Evolutionary conservation across 352 stramenopile species (phyloP), one percentile per base, ranked within the genome.

Genomic region (Pythium myriotylum): DNA sequence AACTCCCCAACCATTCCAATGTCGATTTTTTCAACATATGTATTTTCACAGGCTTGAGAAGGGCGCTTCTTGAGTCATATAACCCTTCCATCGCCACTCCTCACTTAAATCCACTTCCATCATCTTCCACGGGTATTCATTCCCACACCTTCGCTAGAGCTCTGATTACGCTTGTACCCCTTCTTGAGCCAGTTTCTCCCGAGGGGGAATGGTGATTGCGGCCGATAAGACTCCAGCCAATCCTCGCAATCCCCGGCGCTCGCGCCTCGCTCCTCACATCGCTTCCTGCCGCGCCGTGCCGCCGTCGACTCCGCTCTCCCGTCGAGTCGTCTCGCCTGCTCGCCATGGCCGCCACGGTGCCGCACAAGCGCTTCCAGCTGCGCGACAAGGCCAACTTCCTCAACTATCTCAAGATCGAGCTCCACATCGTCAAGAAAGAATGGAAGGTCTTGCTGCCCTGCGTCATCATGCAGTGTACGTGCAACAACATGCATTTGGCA

Each of bases 381-480:
- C 82, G 82, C 27, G 63, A 73, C 69, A 70, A 72, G 57, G 72
- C 71, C 40, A 84, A 76, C 70, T 83, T 89, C 42, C 41, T 83
- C 43, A 84, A 81, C 33, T 92, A 89, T 70, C 20, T 77, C 46
- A 70, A 71, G 54, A 85, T 88, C 52, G 83, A 92, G 68, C 59
- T 88, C 16, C 65, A 79, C 57, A 54, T 92, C 14, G 46, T 89
- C 20, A 60, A 67, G 40, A 67, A 78, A 46, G 84, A 92, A 66
- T 92, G 84, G 84, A 89, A 81, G 63, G 63, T 90, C 35, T 68
- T 92, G 37, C 40, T 92, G 59, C 84, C 84, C 8, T 92, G 84
- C 59, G 59, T 85, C 54, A 79, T 92, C 79, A 91, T 92, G 81
- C 84, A 92, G 70, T 92, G 78, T 87, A 74, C 62, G 77, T 80